These are phyloP conservation scores for Hypoxylon sp. DNA, from an alignment of 2,329 filamentous ascomycete species.

Conservation along the genomic window DNA sequence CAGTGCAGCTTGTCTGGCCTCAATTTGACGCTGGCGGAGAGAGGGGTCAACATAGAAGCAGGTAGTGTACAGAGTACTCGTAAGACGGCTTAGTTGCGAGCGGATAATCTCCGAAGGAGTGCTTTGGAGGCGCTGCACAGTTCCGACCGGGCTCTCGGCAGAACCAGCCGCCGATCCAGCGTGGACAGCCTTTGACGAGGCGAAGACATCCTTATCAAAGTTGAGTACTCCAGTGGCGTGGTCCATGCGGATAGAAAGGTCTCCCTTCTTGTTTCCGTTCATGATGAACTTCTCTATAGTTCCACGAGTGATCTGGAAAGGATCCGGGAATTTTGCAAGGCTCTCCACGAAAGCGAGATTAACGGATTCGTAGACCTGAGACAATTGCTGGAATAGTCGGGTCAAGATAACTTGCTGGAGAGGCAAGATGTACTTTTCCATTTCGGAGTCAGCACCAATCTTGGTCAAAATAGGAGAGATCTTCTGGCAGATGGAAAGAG, in stretches of 20 bases:
- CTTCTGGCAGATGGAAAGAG: constrained; percentile 98
- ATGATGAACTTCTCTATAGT: constrained; percentile 99
- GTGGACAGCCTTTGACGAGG: constrained; percentile 92
- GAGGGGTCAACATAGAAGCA: constrained; percentile 95
- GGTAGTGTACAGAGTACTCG: constrained; percentile 91
- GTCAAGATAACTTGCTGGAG: constrained; percentile 99
- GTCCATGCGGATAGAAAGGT: constrained; percentile 94
- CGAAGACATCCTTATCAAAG: constrained; percentile 98
- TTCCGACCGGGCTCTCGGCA: constrained; percentile 85
- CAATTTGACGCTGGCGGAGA: constrained; percentile 85
- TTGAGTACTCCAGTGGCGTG: constrained; percentile 95
- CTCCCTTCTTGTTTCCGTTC: constrained; percentile 99
- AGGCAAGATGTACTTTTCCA: constrained; percentile 96
- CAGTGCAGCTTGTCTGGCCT: constrained; percentile 84
- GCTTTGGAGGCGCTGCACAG: constrained; percentile 95
- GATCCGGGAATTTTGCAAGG: constrained; percentile 94
- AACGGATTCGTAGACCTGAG: constrained; percentile 98
- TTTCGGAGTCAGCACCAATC: constrained; percentile 93
- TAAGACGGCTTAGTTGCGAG: constrained; percentile 91
- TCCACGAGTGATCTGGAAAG: constrained; percentile 90
- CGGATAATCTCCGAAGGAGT: constrained; percentile 98
- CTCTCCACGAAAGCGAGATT: constrained; percentile 94
- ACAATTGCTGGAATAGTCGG: constrained; percentile 97
- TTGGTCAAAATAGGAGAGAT: constrained; percentile 95
- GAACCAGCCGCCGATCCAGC: constrained; percentile 87